These are phyloP conservation scores for Kernera saxatilis DNA, from an alignment of 345 rosid species.

Conservation along the genomic window DNA sequence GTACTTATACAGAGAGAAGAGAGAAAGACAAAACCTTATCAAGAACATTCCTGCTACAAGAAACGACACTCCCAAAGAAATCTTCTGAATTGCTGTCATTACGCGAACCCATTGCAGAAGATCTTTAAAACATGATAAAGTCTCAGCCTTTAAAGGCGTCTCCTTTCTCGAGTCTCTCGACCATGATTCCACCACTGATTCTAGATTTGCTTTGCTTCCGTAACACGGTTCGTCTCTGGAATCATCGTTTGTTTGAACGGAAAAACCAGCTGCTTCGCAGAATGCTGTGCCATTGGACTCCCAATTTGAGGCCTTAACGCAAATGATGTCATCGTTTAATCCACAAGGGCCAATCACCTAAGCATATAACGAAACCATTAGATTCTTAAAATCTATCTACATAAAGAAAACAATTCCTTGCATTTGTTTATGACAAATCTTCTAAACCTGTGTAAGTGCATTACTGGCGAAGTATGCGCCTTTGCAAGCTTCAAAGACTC, in stretches of 20 bases:
- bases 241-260: slow-evolving; percentile 40
- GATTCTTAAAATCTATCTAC: background rate
- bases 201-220: slow-evolving; percentile 77
- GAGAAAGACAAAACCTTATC: slow-evolving; percentile 38
- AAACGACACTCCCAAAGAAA: slow-evolving; percentile 82
- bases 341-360: slow-evolving; percentile 60
- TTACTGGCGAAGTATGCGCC: slow-evolving; percentile 86
- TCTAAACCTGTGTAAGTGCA: slow-evolving; percentile 44
- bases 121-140: slow-evolving; percentile 32
- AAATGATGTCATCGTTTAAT: slow-evolving; percentile 53
- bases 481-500: slow-evolving; percentile 71
- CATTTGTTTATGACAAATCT: background rate
- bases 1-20: too few species aligned
- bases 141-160: slow-evolving; percentile 19
- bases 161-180: slow-evolving; percentile 16
- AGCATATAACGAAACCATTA: background rate
- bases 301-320: slow-evolving; percentile 80
- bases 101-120: slow-evolving; percentile 35
- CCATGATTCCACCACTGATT: slow-evolving; percentile 79
- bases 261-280: slow-evolving; percentile 79
- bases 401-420: background rate
- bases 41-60: slow-evolving; percentile 61
- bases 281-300: slow-evolving; percentile 80
- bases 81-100: slow-evolving; percentile 36
- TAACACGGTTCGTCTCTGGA: slow-evolving; percentile 60